These are phyloP conservation scores for Rhizopogon vesiculosus DNA, from an alignment of 768 basidiomycete genomes.

Conservation along the genomic window DNA sequence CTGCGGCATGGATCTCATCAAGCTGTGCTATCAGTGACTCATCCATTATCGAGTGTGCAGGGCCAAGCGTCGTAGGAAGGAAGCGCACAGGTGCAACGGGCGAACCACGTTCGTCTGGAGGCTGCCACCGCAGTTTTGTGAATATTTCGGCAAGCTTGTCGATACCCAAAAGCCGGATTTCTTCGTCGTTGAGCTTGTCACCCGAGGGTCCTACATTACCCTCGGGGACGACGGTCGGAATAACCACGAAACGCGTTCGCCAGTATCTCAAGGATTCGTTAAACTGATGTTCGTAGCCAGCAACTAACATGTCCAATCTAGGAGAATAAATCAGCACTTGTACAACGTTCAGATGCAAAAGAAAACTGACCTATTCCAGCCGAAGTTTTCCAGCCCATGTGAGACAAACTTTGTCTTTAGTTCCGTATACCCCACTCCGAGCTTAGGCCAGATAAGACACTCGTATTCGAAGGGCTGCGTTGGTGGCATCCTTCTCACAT, in stretches of 20 bases:
- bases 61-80: slow-evolving; percentile 81
- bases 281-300: slow-evolving; percentile 76
- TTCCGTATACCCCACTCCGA: slow-evolving; percentile 84
- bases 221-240: slow-evolving; percentile 71
- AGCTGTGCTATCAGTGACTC: slow-evolving; percentile 74
- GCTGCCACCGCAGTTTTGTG: slow-evolving; percentile 76
- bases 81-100: slow-evolving; percentile 64
- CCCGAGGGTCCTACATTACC: slow-evolving; percentile 54
- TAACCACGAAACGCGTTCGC: slow-evolving; percentile 90
- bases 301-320: slow-evolving; percentile 82
- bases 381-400: slow-evolving; percentile 77
- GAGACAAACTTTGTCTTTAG: slow-evolving; percentile 68
- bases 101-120: slow-evolving; percentile 35
- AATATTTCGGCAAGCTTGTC: slow-evolving; percentile 90
- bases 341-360: not conserved
- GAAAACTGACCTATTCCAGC: slow-evolving; percentile 71
- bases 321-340: not conserved
- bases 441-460: slow-evolving; percentile 91
- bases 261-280: slow-evolving; percentile 86
- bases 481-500: slow-evolving; percentile 68
- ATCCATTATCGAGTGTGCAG: slow-evolving; percentile 75
- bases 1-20: slow-evolving; percentile 72
- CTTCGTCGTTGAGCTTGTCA: slow-evolving; percentile 80
- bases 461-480: slow-evolving; percentile 70
- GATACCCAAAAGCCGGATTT: slow-evolving; percentile 83